These are phyloP conservation scores for Cytidiella melzeri DNA, from an alignment of 768 basidiomycete species.

Conservation along the genomic window DNA sequence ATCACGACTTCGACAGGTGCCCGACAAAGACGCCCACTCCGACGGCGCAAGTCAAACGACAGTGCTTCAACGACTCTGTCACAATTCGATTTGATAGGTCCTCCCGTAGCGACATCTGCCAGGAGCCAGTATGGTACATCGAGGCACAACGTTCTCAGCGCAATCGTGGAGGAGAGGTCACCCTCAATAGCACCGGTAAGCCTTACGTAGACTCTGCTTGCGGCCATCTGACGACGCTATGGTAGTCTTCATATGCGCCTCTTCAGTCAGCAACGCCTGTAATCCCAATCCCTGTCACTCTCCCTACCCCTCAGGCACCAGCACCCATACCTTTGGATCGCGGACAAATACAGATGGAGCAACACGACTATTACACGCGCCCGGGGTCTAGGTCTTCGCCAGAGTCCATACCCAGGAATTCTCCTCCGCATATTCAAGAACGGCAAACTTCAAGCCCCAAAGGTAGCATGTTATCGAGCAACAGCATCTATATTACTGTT, in stretches of 20 bases:
- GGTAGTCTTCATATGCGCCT: not conserved
- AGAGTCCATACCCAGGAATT: not conserved
- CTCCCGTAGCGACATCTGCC: slow-evolving; percentile 7
- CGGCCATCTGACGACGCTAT: not conserved
- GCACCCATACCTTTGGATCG: not conserved
- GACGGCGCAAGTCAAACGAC: slow-evolving; percentile 40
- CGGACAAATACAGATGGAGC: not conserved
- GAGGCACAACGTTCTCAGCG: slow-evolving; percentile 8
- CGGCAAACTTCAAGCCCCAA: slow-evolving; percentile 2
- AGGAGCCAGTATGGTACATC: not conserved
- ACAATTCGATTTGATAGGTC: slow-evolving; percentile 11
- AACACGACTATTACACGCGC: slow-evolving; percentile 5
- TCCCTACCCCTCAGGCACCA: slow-evolving; percentile 7
- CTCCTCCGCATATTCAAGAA: slow-evolving; percentile 1
- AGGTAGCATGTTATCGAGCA: slow-evolving; percentile 8
- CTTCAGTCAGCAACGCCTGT: not conserved
- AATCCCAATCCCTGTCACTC: slow-evolving; percentile 1
- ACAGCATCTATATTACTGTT: slow-evolving; percentile 8
- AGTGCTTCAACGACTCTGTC: slow-evolving; percentile 14
- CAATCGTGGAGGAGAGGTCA: slow-evolving; percentile 14
- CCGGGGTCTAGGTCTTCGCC: slow-evolving; percentile 2
- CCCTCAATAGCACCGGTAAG: slow-evolving; percentile 8
- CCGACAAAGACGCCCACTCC: slow-evolving; percentile 27
- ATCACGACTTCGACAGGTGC: slow-evolving; percentile 12
- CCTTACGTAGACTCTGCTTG: not conserved